Evolutionary conservation across 2,329 filamentous ascomycete species (phyloP), one percentile per base, ranked within the genome.

Genomic region (Fusarium heterosporum): DNA sequence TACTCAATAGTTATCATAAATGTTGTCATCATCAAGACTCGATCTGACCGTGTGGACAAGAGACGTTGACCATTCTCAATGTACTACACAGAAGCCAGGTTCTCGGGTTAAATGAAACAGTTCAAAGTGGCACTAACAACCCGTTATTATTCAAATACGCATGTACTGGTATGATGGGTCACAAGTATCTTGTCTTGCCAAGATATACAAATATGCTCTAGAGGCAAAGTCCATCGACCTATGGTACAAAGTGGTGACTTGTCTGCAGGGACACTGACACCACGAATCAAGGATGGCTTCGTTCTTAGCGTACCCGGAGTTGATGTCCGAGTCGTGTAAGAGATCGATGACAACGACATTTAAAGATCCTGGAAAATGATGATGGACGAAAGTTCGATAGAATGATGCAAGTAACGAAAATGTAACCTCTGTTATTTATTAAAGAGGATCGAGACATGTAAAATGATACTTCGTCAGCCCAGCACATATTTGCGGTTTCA

Each of bases 311-410:
- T 36, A n/a, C 5, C 42, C 49, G 42, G 50, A 53, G 48, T 40
- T 30, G 36, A 50, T 54, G 34, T 52, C 50, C 50, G 29, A 49
- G 39, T 68, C 30, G 54, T 32, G 39, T 46, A 25, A 29, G 39
- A 14, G 40, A 61, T 68, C 64, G 52, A 68, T 68, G 64, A 68
- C 55, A 40, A 56, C 17, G 39, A 61, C 34, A 64, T 61, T n/a
- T 9, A 25, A 53, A 26, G 30, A n/a, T 38, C 10, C 29, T 42
- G 28, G n/a, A 25, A 29, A 30, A 30, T 38, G 19, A 36, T 55
- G 34, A 29, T n/a, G 12, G 6, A 40, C 51, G 46, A 43, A 49
- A 38, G 4, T 12, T 30, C 6, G 22, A 16, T 8, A 13, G 36
- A 22, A n/a, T 22, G 17, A 11, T 17, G 40, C 32, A 29, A 45